Evolutionary conservation across 2,329 filamentous ascomycete genomes (phyloP), one percentile per base, ranked within the genome.

Genomic region (Sordariomycetes sp.): DNA sequence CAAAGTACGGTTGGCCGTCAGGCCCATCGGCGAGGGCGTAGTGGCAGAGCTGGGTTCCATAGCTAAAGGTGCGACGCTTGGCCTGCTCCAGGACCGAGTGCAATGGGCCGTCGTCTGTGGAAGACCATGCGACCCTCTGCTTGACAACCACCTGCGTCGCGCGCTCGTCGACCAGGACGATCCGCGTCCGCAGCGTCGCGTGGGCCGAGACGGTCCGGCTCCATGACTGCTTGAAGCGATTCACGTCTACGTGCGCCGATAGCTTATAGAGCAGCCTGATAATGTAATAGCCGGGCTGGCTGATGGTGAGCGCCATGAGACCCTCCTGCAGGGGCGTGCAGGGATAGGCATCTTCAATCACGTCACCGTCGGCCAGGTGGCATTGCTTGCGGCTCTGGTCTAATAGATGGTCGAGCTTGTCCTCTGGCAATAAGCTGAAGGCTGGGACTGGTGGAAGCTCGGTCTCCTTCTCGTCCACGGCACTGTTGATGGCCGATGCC

Each of bases 271-370:
- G 45, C 30, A 47, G 42, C 32, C 48, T 44, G 3, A 50, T 47
- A 10, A 59, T 46, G 29, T 63, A 62, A 2, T 49, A 50, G 2
- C 51, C 55, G 3, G 39, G 24, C 21, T 37, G 29, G 39, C 61
- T 63, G 33, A 55, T 51, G 8, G 68, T 61, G 4, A 71, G 43
- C 2, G 65, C 62, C 47, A 72, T 59, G 3, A 72, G 53, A 5
- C 61, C 64, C 41, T 68, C 64, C 38, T 72, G 68, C 1, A 61
- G 43, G 5, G 50, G 45, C 15, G 55, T 53, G 44, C 54, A 57
- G 7, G 57, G 58, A 30, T 54, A 61, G 4, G 53, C 39, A 34
- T 62, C 54, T 21, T 51, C 34, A 16, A 51, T 30, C 10, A 9
- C 6, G 11, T 30, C 17, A 15, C 24, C 21, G 9, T 15, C 11